Percentiles rank a stretch among this genome's conserved stretches.
Evolutionary conservation across 768 basidiomycete genomes (phyloP).

Genomic region (Tricholoma saponaceum): DNA sequence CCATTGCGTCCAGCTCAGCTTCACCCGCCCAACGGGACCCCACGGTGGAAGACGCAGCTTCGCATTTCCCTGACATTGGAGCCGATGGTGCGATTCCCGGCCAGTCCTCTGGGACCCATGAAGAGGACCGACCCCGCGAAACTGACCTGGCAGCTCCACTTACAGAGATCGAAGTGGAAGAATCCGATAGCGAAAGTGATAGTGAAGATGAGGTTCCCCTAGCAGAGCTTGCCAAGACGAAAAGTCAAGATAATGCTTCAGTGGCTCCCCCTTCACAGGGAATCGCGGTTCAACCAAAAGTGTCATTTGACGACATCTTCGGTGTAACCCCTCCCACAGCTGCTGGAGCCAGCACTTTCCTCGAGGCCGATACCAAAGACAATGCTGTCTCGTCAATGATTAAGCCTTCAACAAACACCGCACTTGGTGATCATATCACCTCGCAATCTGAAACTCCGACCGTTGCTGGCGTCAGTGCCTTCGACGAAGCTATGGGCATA

Average conservation of each 20-base stretch:
- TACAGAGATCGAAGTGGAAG: conserved; percentile 56
- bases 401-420: conserved; percentile 18
- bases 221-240: conserved; percentile 26
- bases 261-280: conserved; percentile 7
- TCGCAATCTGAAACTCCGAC: conserved; percentile 13
- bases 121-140: conserved; percentile 24
- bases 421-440: conserved; percentile 9
- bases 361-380: neutral
- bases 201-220: conserved; percentile 45
- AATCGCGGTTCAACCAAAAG: conserved; percentile 2
- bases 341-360: conserved; percentile 5
- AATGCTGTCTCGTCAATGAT: neutral
- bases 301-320: conserved; percentile 58
- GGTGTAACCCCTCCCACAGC: conserved; percentile 29
- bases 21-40: conserved; percentile 20
- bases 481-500: conserved; percentile 72
- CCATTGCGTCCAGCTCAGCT: conserved; percentile 13
- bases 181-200: conserved; percentile 49
- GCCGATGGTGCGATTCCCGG: conserved; percentile 10
- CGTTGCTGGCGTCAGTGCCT: conserved; percentile 55
- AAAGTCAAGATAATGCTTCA: conserved; percentile 17
- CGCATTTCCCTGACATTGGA: conserved; percentile 38
- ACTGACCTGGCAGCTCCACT: conserved; percentile 52
- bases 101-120: conserved; percentile 10
- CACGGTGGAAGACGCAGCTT: conserved; percentile 31